Base-by-base conservation (phyloP, 306 rosid genomes). In the Cucurbita moschata region DNA sequence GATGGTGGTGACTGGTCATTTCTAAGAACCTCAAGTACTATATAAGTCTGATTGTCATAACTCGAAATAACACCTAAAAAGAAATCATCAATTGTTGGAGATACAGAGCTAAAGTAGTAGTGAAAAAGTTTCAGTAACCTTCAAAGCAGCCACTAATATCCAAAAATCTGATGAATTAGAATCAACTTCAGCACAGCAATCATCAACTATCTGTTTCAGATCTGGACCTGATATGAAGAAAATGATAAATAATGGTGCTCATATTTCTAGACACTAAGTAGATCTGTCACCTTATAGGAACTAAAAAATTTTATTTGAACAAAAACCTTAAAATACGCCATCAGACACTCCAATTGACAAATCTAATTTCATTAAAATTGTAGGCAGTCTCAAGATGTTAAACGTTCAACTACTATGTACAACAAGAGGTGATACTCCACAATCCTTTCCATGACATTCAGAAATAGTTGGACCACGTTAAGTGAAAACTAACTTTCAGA, bases 121-220 rank as follows among this genome's bases (percentile, higher is more conserved):
- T 67, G 39, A 11, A 67, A 46, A 67, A 9, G 6, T 74, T 74
- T 81, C 71, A 79, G 89, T 42, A 78, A 93, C 98, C 97, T 94
- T 94, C 76, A 94, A 80, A 39, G 99, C 96, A 81, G 95, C 95
- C 78, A 94, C 91, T 90, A 94, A 76, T 77, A 90, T 87, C 99
- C 99, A 94, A 89, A 91, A 91, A 76, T 91, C 89, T 19, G 95
- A 91, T 30, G 99, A 94, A 79, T 64, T 84, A 47, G 90, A 81
- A 74, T 87, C 87, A 79, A 91, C 87, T 80, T 94, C 99, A 71
- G 84, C 84, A 81, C 80, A 79, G 78, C 81, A 79, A 79, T 94
- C 97, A 71, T 86, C 83, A 59, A 89, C 83, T 76, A 94, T 80
- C 74, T 77, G 89, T 63, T 87, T 85, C 85, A 90, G 81, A 77